These are phyloP conservation scores for Ottelia alismoides DNA, from an alignment of 106 monocot species.

Conservation along the genomic window DNA sequence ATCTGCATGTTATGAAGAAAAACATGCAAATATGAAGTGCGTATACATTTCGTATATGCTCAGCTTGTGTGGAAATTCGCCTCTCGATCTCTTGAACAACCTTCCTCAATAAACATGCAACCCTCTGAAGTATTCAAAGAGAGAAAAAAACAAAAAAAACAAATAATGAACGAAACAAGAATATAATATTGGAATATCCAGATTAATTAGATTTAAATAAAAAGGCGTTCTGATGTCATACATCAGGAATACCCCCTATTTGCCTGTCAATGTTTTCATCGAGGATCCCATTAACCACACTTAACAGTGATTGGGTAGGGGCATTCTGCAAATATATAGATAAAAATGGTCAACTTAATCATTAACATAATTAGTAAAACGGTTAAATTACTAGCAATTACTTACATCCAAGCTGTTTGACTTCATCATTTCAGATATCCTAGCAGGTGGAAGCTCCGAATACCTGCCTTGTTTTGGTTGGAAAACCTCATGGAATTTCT, in stretches of 20 bases:
- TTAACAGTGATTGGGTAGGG: constrained; percentile 76
- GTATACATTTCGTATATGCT: constrained; percentile 66
- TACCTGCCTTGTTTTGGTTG: constrained; percentile 57
- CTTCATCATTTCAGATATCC: constrained; percentile 83
- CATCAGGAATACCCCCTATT: constrained; percentile 72
- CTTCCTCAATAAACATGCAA: constrained; percentile 50
- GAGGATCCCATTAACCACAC: constrained; percentile 76
- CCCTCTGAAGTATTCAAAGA: constrained; percentile 21
- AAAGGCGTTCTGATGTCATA: constrained; percentile 22
- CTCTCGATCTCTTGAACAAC: constrained; percentile 73
- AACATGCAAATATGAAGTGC: background rate
- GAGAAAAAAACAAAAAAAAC: background rate
- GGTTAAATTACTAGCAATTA: background rate
- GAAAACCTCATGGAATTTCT: constrained; percentile 70
- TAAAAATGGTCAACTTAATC: background rate
- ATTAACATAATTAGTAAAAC: background rate
- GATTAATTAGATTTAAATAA: background rate
- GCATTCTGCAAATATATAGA: constrained; percentile 54
- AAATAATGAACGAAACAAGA: background rate
- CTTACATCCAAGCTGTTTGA: constrained; percentile 81
- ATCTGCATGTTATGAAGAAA: background rate
- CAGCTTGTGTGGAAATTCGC: constrained; percentile 63
- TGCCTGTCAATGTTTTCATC: constrained; percentile 68
- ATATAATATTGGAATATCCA: background rate
- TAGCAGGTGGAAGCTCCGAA: constrained; percentile 71